phyloP scores from a whole-genome alignment of 495 filamentous ascomycete species.

The Penicillium antarcticum region DNA sequence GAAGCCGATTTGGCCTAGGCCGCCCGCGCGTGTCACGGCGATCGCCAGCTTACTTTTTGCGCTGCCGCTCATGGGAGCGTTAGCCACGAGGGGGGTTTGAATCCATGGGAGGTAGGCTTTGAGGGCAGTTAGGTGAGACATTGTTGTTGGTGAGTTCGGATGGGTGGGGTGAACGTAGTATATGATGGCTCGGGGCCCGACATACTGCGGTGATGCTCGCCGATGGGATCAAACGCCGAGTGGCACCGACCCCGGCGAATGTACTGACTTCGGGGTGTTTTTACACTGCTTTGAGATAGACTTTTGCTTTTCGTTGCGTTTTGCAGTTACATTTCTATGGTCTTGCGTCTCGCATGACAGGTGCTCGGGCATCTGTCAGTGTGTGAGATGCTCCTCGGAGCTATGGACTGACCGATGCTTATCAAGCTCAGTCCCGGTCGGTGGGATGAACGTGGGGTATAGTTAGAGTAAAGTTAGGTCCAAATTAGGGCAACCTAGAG shows the following conservation, averaged over 20 bases:
- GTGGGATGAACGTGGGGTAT: too few species aligned
- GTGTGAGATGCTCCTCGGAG: too few species aligned
- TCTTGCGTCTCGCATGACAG: too few species aligned
- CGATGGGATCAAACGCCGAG: not conserved
- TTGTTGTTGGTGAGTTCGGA: not conserved
- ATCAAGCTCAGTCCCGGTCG: too few species aligned
- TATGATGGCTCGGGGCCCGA: not conserved
- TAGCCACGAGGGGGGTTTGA: slow-evolving; percentile 9
- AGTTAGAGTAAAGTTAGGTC: too few species aligned
- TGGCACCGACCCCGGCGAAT: not conserved
- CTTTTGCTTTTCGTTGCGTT: too few species aligned
- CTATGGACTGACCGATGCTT: too few species aligned
- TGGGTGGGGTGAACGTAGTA: not conserved
- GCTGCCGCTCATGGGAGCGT: slow-evolving; percentile 11
- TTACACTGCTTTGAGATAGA: too few species aligned
- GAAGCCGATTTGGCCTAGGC: slow-evolving; percentile 11
- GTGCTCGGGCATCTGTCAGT: too few species aligned
- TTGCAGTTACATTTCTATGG: too few species aligned
- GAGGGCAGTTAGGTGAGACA: not conserved
- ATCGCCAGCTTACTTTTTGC: slow-evolving; percentile 6
- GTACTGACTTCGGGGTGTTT: too few species aligned
- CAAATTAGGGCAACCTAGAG: too few species aligned
- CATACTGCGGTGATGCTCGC: not conserved
- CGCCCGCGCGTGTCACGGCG: slow-evolving; percentile 5
- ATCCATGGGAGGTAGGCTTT: slow-evolving; percentile 10